phyloP scores from a whole-genome alignment of 352 stramenopile genomes.

The Globisporangium nunn region DNA sequence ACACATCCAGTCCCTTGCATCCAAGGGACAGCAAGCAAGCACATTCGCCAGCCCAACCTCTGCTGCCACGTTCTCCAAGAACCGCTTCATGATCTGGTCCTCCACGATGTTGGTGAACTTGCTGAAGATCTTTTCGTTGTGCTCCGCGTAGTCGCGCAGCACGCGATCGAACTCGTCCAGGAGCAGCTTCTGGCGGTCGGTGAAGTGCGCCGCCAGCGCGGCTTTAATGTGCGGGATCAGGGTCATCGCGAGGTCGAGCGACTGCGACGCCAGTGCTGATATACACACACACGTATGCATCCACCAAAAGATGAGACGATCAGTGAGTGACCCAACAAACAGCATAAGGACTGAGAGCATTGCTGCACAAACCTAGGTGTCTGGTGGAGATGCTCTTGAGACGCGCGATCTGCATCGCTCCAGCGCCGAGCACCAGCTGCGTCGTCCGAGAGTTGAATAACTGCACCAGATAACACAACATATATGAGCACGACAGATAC shows the following conservation, averaged over 20 bases:
- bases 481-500: neutral
- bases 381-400: constrained; percentile 96
- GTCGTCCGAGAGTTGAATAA: constrained; percentile 96
- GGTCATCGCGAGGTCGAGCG: constrained; percentile 90
- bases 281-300: neutral
- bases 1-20: constrained; percentile 14
- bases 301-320: neutral
- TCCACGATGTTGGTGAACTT: constrained; percentile 98
- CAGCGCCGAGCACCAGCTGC: constrained; percentile 94
- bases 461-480: constrained; percentile 20
- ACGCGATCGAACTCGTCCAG: constrained; percentile 95
- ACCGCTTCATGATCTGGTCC: constrained; percentile 93
- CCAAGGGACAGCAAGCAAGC: neutral
- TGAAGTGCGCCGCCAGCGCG: constrained; percentile 92
- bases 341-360: neutral
- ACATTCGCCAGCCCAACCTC: constrained; percentile 24
- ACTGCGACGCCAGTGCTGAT: constrained; percentile 92
- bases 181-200: constrained; percentile 93
- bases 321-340: neutral
- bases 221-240: constrained; percentile 94
- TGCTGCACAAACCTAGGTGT: constrained; percentile 70
- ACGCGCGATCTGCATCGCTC: constrained; percentile 93
- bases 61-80: constrained; percentile 67
- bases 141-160: constrained; percentile 91
- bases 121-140: constrained; percentile 96